A percentile compares a stretch with the other conserved stretches of the same genome.
Evolutionary conservation across 306 rosid genomes (phyloP).

Genomic region (Abrus pulchellus): DNA sequence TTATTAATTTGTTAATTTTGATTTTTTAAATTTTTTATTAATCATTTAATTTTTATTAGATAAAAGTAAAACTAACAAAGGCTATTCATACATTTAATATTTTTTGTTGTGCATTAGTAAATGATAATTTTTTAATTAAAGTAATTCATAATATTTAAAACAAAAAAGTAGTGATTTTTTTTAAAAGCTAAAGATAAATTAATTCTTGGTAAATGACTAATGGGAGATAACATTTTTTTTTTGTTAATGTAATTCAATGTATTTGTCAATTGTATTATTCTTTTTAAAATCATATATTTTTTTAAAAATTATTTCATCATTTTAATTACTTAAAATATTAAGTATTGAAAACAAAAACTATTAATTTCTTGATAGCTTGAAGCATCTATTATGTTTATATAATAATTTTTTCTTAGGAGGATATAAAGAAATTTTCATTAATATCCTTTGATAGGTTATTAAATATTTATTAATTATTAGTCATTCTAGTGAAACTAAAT

Average conservation of each 20-base stretch:
- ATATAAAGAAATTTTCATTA: no score
- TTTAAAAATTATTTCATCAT: not conserved
- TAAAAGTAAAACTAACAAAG: no score
- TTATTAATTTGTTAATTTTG: no score
- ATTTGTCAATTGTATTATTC: not conserved
- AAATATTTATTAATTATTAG: not conserved
- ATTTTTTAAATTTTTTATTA: no score
- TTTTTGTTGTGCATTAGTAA: no score
- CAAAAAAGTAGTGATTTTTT: no score
- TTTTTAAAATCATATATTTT: not conserved
- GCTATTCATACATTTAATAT: no score
- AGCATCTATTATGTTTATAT: not conserved
- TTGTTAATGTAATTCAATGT: not conserved
- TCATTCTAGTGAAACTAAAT: not conserved
- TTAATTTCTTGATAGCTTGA: not conserved
- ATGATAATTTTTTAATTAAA: no score
- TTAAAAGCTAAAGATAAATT: not conserved
- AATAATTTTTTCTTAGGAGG: no score
- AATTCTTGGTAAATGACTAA: not conserved
- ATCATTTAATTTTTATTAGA: no score
- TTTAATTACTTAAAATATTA: not conserved
- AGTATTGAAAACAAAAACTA: not conserved
- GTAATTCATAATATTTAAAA: no score
- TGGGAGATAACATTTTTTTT: no score
- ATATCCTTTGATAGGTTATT: not conserved